Base-by-base conservation (phyloP, 805 yeast genomes). In the Cyberlindnera galapagoensis region DNA sequence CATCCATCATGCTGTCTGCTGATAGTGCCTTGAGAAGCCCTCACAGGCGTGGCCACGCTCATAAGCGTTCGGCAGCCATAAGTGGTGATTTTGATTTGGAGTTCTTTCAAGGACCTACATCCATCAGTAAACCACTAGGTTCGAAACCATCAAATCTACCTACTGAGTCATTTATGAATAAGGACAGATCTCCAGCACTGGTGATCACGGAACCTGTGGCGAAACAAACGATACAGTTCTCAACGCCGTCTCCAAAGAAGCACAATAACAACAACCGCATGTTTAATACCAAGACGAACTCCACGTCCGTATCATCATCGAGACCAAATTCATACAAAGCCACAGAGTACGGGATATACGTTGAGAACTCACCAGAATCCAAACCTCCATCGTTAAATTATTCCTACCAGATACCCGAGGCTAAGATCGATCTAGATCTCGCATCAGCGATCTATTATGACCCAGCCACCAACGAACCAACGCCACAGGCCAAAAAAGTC, bases 21-120 rank as follows among this genome's bases (percentile, higher is more conserved):
- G n/a, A n/a, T n/a, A n/a, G n/a, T n/a, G n/a, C n/a, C n/a, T n/a
- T n/a, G 4, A 31, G 31, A 25, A 25, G 35, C 22, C 40, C 65
- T 2, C 47, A 56, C 27, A 62, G 61, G 47, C 62, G 73, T 41
- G 74, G 76, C 2, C 95, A 86, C 57, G 72, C 83, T 27, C 95
- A 86, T 49, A 73, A 84, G 48, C 63, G 95, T 32, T 85, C 95
- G 0, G 87, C 90, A 15, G 95, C 95, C 0, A 79, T 86, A 6
- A 81, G 92, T 7, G 92, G 92, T 4, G 95, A 86, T 52, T 81
- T 84, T 51, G 92, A 82, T 21, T 29, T 42, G 25, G 51, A 46
- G 6, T 45, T 43, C 26, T 51, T 51, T 31, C 41, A 28, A 24
- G 39, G 45, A 13, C 46, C 47, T 1, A 17, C 32, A n/a, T 44